Evolutionary conservation across 192 early-diverging fungal species (phyloP), one percentile per base, ranked within the genome.

Genomic region (Podila minutissima): DNA sequence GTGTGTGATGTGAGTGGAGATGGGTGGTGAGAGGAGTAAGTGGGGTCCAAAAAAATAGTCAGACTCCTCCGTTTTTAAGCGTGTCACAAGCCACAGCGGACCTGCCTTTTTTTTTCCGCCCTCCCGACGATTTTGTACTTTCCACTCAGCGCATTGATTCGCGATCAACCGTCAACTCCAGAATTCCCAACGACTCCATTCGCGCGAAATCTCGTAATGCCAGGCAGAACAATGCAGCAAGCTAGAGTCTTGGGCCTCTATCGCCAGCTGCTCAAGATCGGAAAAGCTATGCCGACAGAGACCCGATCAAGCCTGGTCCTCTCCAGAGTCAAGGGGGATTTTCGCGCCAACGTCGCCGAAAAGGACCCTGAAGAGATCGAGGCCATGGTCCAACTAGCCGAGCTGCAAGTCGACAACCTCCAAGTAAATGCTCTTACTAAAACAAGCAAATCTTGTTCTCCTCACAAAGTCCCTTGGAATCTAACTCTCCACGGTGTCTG

Each of bases 231-330:
- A 59, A 50, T 31, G n/a, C 75, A 79, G 17, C n/a, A 57, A 46
- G 59, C 55, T 8, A 81, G 62, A 24, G 77, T 81, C 37, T 20
- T 69, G 32, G 31, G 41, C 46, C 28, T 81, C 4, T 81, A 81
- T 31, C 50, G 71, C 0, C 66, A 72, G 46, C 67, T 81, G 2
- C 67, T 81, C 24, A 57, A 57, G 26, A 81, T 81, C 33, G 77
- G 77, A 15, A 81, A 81, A 46, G 77, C 71, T 46, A 81, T 81
- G 77, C 77, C 77, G 0, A 81, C 77, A 2, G 77, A 81, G 48
- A 81, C 77, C 13, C 70, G 77, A 3, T 73, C 71, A 4, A n/a
- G 70, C 32, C 71, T 81, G 4, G 77, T 81, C 12, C 62, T 81
- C 10, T 65, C 71, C 11, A 71, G 77, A 13, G 77, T 81, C 67